Conservation (phyloP, 768 basidiomycete species). For the Postia placenta region DNA sequence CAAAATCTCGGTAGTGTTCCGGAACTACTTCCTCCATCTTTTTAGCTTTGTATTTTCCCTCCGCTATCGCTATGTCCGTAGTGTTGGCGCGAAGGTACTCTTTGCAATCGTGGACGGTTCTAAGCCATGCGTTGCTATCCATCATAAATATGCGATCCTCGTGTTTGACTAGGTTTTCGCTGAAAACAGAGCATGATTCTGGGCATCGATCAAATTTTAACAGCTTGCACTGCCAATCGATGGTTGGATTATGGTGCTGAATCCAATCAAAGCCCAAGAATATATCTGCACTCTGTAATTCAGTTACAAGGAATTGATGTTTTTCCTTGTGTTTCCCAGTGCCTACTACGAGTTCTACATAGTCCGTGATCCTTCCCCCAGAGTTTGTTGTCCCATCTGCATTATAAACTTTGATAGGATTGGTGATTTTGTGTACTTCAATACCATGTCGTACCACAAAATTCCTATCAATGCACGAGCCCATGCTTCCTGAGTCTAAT, state of each 20-base stretch:
- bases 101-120: background rate
- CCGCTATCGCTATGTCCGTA: conserved; percentile 8
- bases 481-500: conserved; percentile 19
- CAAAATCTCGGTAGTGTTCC: conserved; percentile 6
- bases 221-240: conserved; percentile 11
- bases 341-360: background rate
- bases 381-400: conserved; percentile 9
- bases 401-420: conserved; percentile 10
- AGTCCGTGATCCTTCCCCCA: conserved; percentile 10
- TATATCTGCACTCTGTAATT: conserved; percentile 7
- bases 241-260: conserved; percentile 13
- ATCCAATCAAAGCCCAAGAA: conserved; percentile 16
- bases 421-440: background rate
- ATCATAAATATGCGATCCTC: conserved; percentile 4
- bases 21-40: conserved; percentile 9
- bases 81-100: background rate
- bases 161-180: background rate
- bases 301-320: conserved; percentile 6
- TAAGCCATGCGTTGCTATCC: background rate
- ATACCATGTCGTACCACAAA: conserved; percentile 5
- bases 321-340: conserved; percentile 11
- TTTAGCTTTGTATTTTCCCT: background rate
- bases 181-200: conserved; percentile 17
- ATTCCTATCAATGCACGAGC: conserved; percentile 15
- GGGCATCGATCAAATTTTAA: conserved; percentile 11